Base-by-base conservation (phyloP, 176 grass and related monocot species). In the Pharus latifolius region DNA sequence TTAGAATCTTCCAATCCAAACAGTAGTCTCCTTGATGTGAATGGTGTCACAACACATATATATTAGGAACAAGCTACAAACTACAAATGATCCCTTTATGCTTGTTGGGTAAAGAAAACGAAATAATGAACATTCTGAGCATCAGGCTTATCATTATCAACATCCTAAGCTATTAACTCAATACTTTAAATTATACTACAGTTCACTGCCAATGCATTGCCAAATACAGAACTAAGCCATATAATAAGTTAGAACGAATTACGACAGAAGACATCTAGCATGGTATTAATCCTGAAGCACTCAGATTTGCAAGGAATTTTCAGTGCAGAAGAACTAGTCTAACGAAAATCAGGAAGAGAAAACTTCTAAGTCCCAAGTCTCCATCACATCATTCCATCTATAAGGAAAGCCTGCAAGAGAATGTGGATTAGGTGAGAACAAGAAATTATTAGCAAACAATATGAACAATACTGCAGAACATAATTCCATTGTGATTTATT, bases 111-210 rank as follows among this genome's bases (percentile, higher is more conserved):
- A 11, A 8, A 80, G 76, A 51, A 67, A 56, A 72, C 47, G 19
- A 68, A 75, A 81, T 9, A 64, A 76, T 81, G 26, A 41, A 65
- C 65, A 76, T n/a, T 18, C 42, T 70, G 71, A 56, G 15, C 48
- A 85, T 86, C 77, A 71, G 25, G 42, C 43, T 38, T 9, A 38
- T 5, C 6, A 38, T 5, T 67, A 82, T 74, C 50, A 31, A 82
- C 69, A 82, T 50, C 34, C 77, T 86, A 81, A 63, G 49, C 77
- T 86, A 80, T 12, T 63, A 25, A 38, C 33, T 53, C 49, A 22
- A 22, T 41, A 54, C 34, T n/a, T 57, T 34, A 72, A 46, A 40
- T 78, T 72, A 70, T 25, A 43, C 65, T 86, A 86, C 59, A 70
- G 34, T 25, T 58, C 56, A 75, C 70, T 63, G 40, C 20, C 57